Evolutionary conservation across 768 basidiomycete genomes (phyloP), one percentile per base, ranked within the genome.

Genomic region (Lyophyllum atratum): DNA sequence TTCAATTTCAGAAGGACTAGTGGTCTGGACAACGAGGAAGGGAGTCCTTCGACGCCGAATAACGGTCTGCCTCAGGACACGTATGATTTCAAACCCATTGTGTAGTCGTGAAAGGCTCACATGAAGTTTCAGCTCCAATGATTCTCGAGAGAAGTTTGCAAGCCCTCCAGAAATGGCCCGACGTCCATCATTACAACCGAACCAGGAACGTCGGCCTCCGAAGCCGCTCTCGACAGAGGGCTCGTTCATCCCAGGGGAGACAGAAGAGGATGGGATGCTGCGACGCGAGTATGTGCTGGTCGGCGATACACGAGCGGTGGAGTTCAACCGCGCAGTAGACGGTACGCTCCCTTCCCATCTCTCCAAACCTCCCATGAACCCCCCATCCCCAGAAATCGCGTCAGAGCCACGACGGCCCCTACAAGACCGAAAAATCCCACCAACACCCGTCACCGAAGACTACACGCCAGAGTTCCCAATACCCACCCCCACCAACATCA

Each of bases 211-310:
- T 26, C 66, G 59, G 12, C 63, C 61, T 52, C 40, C 59, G 14
- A 73, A 70, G 43, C 69, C 81, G 2, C 75, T 79, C 14, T 79
- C 80, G 9, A 80, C 84, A 0, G 83, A 85, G 39, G 85, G 80
- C 1, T 91, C 90, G 0, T 70, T 83, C 55, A 92, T 92, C 50
- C 90, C 90, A 11, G 91, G 91, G 3, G 90, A 93, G 69, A 89
- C 87, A 0, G 91, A 92, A 65, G 90, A 93, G 66, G 90, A 92
- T 66, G 89, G 89, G 0, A 76, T 87, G 49, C 77, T 93, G 48
- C 81, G 89, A 51, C 82, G 86, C 59, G 96, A 98, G 66, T 99
- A 99, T 64, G 96, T 98, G 0, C 83, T 99, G 1, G 92, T 98
- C 1, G 95, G 90, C 42, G 94, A 99, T 70, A 85, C 83, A 52